Evolutionary conservation across 2,329 filamentous ascomycete species (phyloP), one percentile per base, ranked within the genome.

Genomic region (Arthrinium phaeospermum): DNA sequence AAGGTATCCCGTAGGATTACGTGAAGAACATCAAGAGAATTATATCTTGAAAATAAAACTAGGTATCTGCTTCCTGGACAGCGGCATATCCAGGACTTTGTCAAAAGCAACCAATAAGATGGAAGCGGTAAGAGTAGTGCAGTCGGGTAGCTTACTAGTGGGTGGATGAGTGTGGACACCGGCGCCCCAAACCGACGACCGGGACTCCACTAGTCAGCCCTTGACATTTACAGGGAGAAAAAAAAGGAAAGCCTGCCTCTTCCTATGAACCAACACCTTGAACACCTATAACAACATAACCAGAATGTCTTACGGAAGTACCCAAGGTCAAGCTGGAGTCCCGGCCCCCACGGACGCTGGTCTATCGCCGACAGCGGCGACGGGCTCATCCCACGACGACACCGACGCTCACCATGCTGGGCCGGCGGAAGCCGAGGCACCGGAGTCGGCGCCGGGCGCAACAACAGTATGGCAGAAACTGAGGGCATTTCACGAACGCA

Each of bases 401-500:
- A 3, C 57, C 57, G 57, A 64, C 2, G 34, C 57, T 14, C 57
- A 41, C 5, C n/a, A 51, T 10, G 19, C 22, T n/a, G 57, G n/a
- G 34, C 30, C 34, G 57, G 57, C 57, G 34, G 57, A n/a, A 41
- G 57, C 57, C 57, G 57, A 61, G 53, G 53, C 8, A 22, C 57
- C 34, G 57, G 57, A 64, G 57, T 41, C 34, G 19, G 13, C 57
- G 30, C 57, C 57, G 57, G 57, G 34, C 14, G 19, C 57, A 19
- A 41, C 57, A 22, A 73, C 72, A 12, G 68, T 67, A 47, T 71
- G 74, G 71, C 72, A 74, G 57, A 67, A 68, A 64, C 49, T 78
- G 3, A 74, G 71, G 27, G 71, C 49, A 4, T 92, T 93, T 16
- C 84, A 78, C 81, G 84, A 80, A 81, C 84, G 74, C 49, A 85